Evolutionary conservation across 192 early-diverging fungal genomes (phyloP).

Genomic region (Backusella luteola): DNA sequence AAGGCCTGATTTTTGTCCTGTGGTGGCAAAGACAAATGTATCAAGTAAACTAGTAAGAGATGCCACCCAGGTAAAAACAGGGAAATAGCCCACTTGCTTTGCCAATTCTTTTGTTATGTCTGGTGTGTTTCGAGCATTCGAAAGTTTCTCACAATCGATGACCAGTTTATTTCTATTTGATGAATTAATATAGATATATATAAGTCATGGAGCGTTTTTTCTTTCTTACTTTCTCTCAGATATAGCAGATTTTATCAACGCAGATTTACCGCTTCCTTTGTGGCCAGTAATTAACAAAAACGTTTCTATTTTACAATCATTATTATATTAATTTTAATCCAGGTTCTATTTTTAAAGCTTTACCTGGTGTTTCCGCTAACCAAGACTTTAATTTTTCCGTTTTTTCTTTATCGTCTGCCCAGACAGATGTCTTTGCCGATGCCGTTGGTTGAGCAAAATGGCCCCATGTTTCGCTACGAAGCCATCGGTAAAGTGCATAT

Average conservation of each 20-base stretch:
- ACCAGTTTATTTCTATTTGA: conserved; percentile 59
- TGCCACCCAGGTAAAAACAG: conserved; percentile 81
- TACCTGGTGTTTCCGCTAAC: conserved; percentile 57
- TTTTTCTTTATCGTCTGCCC: conserved; percentile 61
- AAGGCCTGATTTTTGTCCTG: conserved; percentile 85
- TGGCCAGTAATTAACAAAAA: conserved; percentile 85
- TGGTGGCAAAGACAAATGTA: conserved; percentile 81
- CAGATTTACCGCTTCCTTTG: conserved; percentile 77
- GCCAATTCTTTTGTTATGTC: conserved; percentile 77
- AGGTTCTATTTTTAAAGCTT: not conserved
- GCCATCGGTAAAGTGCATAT: conserved; percentile 58
- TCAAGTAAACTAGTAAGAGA: conserved; percentile 75
- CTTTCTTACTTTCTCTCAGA: conserved; percentile 53
- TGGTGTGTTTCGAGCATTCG: conserved; percentile 66
- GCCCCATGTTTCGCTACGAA: conserved; percentile 51
- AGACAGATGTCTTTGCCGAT: conserved; percentile 39
- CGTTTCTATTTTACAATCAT: conserved; percentile 53
- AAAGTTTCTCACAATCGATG: conserved; percentile 80
- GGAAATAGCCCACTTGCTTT: conserved; percentile 88
- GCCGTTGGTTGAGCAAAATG: not conserved
- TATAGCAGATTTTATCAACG: conserved; percentile 70
- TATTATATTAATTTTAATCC: not conserved
- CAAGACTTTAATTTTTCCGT: conserved; percentile 53
- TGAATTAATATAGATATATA: not conserved
- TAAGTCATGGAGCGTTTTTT: not conserved